Evolutionary conservation across 2,329 filamentous ascomycete species (phyloP).

Genomic region (Penicillium sp.): DNA sequence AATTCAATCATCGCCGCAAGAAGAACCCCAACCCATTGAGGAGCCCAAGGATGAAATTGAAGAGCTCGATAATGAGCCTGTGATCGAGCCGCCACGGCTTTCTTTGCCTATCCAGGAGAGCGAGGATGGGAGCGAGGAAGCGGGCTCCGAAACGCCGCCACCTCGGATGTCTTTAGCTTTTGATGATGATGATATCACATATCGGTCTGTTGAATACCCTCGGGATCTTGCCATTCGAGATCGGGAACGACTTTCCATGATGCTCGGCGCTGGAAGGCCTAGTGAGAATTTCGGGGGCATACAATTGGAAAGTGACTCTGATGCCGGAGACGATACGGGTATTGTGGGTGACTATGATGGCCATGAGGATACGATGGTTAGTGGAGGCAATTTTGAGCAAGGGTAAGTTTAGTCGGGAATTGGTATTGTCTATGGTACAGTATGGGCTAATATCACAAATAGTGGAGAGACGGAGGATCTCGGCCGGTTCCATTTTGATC

Average conservation of each 20-base stretch:
- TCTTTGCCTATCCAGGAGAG: conserved; percentile 50
- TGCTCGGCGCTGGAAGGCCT: conserved; percentile 42
- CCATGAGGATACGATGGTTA: conserved; percentile 38
- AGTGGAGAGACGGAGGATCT: conserved; percentile 48
- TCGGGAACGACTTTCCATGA: conserved; percentile 40
- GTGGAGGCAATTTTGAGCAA: conserved; percentile 40
- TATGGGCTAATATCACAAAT: conserved; percentile 19
- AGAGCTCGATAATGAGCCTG: conserved; percentile 49
- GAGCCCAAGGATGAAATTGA: conserved; percentile 42
- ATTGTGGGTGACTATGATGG: conserved; percentile 36
- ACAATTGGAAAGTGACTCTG: conserved; percentile 45
- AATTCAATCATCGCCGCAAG: conserved; percentile 49
- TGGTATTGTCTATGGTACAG: conserved; percentile 16
- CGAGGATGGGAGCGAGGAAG: conserved; percentile 46
- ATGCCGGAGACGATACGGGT: conserved; percentile 40
- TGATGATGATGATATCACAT: conserved; percentile 48
- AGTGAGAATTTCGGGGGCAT: conserved; percentile 55
- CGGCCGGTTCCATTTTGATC: conserved; percentile 43
- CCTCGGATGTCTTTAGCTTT: conserved; percentile 43
- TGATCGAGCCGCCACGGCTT: conserved; percentile 41
- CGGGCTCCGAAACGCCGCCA: conserved; percentile 36
- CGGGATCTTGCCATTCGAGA: conserved; percentile 42
- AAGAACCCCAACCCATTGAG: conserved; percentile 22
- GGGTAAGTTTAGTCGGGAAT: conserved; percentile 29
- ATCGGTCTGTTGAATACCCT: conserved; percentile 44